phyloP scores from a whole-genome alignment of 768 basidiomycete species.

The Termitomyces sp. region DNA sequence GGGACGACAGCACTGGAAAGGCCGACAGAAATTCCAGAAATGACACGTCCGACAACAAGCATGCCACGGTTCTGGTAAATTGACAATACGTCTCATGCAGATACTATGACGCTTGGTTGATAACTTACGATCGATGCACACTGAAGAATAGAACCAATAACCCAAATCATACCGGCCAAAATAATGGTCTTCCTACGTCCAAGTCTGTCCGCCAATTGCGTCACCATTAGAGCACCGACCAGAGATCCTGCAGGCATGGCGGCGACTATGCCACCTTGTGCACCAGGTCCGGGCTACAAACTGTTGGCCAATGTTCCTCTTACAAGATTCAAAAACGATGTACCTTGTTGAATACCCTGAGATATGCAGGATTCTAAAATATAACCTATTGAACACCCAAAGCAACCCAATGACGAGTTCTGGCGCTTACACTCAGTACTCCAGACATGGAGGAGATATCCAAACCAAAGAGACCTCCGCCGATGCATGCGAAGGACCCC shows the following conservation, averaged over 20 bases:
- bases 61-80: conserved; percentile 61
- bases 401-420: neutral
- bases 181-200: conserved; percentile 69
- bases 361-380: conserved; percentile 35
- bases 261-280: conserved; percentile 74
- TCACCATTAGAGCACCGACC: conserved; percentile 60
- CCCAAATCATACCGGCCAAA: conserved; percentile 65
- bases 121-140: conserved; percentile 47
- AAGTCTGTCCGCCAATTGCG: conserved; percentile 57
- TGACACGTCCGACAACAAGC: conserved; percentile 68
- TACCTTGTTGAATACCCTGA: conserved; percentile 27
- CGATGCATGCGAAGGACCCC: conserved; percentile 79
- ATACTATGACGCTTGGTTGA: neutral
- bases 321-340: neutral
- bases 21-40: conserved; percentile 67
- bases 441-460: conserved; percentile 85
- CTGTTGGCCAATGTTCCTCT: neutral
- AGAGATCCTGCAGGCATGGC: conserved; percentile 77
- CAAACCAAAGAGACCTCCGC: conserved; percentile 75
- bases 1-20: conserved; percentile 65
- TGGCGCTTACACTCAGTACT: conserved; percentile 49
- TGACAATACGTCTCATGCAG: neutral
- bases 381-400: neutral
- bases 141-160: conserved; percentile 71
- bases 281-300: conserved; percentile 43